Evolutionary conservation across 257 asterid species (phyloP), one percentile per base, ranked within the genome.

Genomic region (Solanum sejunctum): DNA sequence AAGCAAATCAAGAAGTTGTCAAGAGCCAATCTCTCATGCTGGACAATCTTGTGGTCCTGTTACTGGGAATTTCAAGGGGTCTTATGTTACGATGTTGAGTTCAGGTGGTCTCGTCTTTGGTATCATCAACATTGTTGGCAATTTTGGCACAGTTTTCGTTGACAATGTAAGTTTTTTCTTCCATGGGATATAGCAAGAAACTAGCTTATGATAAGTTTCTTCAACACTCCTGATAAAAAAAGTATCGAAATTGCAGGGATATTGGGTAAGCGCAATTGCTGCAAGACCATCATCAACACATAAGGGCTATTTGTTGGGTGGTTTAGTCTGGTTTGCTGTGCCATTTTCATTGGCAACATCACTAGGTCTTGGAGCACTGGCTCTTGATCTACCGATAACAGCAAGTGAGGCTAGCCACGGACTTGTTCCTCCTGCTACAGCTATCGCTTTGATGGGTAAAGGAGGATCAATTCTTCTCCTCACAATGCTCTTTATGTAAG

Each of bases 261-360:
- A 94, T 79, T 94, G 99, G 98, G 94, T 95, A 56, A 95, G 98
- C 80, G 99, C 99, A 20, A 94, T 94, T 82, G 99, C 99, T 63
- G 99, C 98, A 28, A 94, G 98, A 60, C 98, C 99, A 73, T 94
- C 99, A 71, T 95, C 99, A 55, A 95, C 99, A 39, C 98, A 95
- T 84, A 94, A 93, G 91, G 99, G 98, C 3, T 95, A 95, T 86
- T 90, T 95, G 75, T 80, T 95, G 84, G 98, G 99, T 18, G 99
- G 99, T 67, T 57, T 95, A 58, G 98, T 95, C 7, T 96, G 98
- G 98, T 96, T 96, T 90, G 98, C 99, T 5, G 99, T 96, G 66
- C 99, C 99, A 43, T 96, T 94, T 79, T 96, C 99, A 64, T 86
- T 96, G 85, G 99, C 98, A 23, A 95, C 98, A 10, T 90, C 99